Percentiles rank a stretch among this genome's conserved stretches.
Evolutionary conservation across 352 stramenopile genomes (phyloP).

Genomic region (Blastocystis sp.): DNA sequence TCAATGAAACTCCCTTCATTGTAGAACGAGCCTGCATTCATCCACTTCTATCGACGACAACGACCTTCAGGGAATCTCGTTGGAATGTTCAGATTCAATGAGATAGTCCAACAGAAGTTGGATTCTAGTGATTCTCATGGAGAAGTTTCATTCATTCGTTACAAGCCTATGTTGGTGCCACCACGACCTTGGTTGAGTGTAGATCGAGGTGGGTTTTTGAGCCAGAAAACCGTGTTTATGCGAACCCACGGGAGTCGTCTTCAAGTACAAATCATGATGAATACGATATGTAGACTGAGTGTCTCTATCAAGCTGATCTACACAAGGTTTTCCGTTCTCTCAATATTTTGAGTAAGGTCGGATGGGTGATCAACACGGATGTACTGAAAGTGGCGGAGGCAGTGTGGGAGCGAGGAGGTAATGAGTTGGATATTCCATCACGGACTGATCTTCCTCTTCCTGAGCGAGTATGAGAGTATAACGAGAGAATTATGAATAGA

Average conservation of each 20-base stretch:
- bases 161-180: constrained; percentile 89
- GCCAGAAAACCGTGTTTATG: constrained; percentile 84
- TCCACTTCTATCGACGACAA: constrained; percentile 63
- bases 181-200: constrained; percentile 80
- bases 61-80: constrained; percentile 23
- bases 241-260: constrained; percentile 72
- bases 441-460: constrained; percentile 71
- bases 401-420: constrained; percentile 80
- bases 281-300: constrained; percentile 11
- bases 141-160: constrained; percentile 75
- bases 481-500: constrained; percentile 69
- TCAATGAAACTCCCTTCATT: constrained; percentile 63
- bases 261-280: constrained; percentile 65
- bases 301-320: constrained; percentile 56
- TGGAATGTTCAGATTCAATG: constrained; percentile 60
- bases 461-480: constrained; percentile 62
- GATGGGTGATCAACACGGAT: constrained; percentile 87
- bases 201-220: constrained; percentile 83
- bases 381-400: constrained; percentile 81
- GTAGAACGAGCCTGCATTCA: constrained; percentile 68
- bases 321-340: constrained; percentile 27
- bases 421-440: constrained; percentile 84
- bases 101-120: constrained; percentile 66
- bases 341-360: constrained; percentile 70
- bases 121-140: constrained; percentile 70